Conservation (phyloP, 169 alveolate species). For the Ichthyophthirius multifiliis region DNA sequence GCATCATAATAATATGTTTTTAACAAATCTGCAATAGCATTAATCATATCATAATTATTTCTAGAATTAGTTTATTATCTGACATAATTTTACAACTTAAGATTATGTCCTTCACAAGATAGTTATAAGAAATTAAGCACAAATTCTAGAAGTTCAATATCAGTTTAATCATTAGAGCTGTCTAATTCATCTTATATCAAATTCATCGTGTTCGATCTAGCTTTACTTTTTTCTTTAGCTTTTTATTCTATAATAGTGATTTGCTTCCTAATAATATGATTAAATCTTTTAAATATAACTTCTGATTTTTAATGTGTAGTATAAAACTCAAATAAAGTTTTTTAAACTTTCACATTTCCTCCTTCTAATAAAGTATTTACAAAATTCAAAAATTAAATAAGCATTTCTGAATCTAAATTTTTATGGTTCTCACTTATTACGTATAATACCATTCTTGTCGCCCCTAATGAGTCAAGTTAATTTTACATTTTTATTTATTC, state of each 20-base stretch:
- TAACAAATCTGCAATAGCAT: conserved; percentile 59
- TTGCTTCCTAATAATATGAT: conserved; percentile 22
- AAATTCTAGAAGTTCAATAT: conserved; percentile 20
- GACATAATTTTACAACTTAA: conserved; percentile 50
- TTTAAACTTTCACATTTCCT: conserved; percentile 31
- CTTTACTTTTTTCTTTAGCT: background rate
- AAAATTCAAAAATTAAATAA: conserved; percentile 20
- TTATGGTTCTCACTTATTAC: conserved; percentile 15
- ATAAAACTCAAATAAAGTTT: conserved; percentile 31
- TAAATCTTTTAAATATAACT: conserved; percentile 21
- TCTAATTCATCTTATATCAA: background rate
- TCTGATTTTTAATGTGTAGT: conserved; percentile 24
- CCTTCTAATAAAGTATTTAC: conserved; percentile 16
- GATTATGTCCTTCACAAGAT: conserved; percentile 61
- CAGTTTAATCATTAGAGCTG: background rate
- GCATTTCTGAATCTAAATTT: conserved; percentile 24
- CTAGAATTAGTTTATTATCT: conserved; percentile 62
- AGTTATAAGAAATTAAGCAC: conserved; percentile 56
- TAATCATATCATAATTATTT: conserved; percentile 60
- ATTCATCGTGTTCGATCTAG: background rate
- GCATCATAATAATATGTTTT: conserved; percentile 52
- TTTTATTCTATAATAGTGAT: conserved; percentile 8
- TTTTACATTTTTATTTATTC: conserved; percentile 22
- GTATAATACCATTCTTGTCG: conserved; percentile 32
- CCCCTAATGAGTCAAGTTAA: conserved; percentile 30